Evolutionary conservation across 1,284 basidiomycete species (phyloP).

Genomic region (Cutaneotrichosporon sp.): DNA sequence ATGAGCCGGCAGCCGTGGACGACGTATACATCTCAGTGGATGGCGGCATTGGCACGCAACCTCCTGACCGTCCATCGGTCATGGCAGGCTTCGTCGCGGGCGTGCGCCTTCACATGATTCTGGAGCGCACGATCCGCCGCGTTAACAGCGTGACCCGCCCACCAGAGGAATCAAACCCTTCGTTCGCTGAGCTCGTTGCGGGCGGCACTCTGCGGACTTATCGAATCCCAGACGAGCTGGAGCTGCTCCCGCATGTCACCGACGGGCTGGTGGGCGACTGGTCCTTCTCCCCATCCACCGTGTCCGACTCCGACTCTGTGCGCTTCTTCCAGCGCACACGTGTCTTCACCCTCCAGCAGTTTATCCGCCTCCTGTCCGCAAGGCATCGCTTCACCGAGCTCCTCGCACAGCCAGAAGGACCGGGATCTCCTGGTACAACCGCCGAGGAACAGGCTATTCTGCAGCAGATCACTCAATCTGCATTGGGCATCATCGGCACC

Average conservation of each 20-base stretch:
- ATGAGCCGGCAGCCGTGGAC: conserved; percentile 32
- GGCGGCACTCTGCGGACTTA: conserved; percentile 10
- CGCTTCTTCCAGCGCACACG: conserved; percentile 36
- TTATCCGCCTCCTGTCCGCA: conserved; percentile 28
- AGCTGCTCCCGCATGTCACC: conserved; percentile 26
- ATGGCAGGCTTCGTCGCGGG: conserved; percentile 33
- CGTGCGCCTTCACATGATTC: conserved; percentile 32
- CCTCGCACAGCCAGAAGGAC: conserved; percentile 11
- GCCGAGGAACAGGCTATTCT: conserved; percentile 22
- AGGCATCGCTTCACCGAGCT: conserved; percentile 28
- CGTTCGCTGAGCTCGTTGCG: conserved; percentile 22
- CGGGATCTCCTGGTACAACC: conserved; percentile 3
- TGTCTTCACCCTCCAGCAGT: conserved; percentile 32
- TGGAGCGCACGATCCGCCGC: conserved; percentile 27
- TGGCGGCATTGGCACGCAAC: conserved; percentile 28
- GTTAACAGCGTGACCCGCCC: conserved; percentile 24
- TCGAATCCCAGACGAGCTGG: conserved; percentile 24
- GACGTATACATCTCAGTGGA: conserved; percentile 30
- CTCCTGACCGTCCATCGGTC: conserved; percentile 27
- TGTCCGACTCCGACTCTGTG: conserved; percentile 30
- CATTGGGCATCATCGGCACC: conserved; percentile 33
- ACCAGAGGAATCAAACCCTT: conserved; percentile 5
- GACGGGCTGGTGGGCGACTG: conserved; percentile 32
- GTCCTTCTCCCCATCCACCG: conserved; percentile 28
- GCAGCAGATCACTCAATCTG: conserved; percentile 30